These are phyloP conservation scores for Penicillium fimorum DNA, from an alignment of 495 filamentous ascomycete genomes.

Conservation along the genomic window DNA sequence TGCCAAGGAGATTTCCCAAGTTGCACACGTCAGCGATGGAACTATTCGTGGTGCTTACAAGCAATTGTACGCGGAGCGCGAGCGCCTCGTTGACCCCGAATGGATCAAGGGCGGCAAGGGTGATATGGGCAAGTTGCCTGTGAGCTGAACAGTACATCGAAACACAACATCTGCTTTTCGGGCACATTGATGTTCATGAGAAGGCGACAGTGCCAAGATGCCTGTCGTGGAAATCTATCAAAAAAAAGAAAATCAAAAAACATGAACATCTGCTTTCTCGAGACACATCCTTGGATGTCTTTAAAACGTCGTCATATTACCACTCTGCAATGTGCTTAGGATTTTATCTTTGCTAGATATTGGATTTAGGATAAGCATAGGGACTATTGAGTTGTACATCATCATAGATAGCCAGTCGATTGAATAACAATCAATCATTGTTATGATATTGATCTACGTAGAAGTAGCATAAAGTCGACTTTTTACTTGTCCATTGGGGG, in stretches of 20 bases:
- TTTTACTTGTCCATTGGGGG: not conserved
- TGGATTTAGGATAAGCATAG: not conserved
- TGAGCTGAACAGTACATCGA: slow-evolving; percentile 26
- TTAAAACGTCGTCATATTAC: not conserved
- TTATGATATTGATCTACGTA: not conserved
- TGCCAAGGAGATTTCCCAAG: slow-evolving; percentile 77
- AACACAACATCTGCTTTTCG: not conserved
- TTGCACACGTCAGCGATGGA: slow-evolving; percentile 88
- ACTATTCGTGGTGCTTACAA: slow-evolving; percentile 96
- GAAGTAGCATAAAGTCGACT: not conserved
- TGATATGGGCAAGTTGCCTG: slow-evolving; percentile 66
- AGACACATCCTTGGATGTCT: not conserved
- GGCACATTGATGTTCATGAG: not conserved
- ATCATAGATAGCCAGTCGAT: not conserved
- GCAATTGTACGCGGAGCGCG: slow-evolving; percentile 69
- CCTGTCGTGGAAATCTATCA: not conserved
- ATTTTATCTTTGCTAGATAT: slow-evolving; percentile 4
- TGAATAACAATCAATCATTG: not conserved
- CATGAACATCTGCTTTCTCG: not conserved
- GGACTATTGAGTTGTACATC: not conserved
- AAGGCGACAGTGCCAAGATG: not conserved
- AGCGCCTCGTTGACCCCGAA: slow-evolving; percentile 69
- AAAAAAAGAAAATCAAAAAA: not conserved
- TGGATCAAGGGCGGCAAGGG: slow-evolving; percentile 71
- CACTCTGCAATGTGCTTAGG: not conserved